Evolutionary conservation across 2,329 filamentous ascomycete genomes (phyloP).

Genomic region (Fusarium sp.): DNA sequence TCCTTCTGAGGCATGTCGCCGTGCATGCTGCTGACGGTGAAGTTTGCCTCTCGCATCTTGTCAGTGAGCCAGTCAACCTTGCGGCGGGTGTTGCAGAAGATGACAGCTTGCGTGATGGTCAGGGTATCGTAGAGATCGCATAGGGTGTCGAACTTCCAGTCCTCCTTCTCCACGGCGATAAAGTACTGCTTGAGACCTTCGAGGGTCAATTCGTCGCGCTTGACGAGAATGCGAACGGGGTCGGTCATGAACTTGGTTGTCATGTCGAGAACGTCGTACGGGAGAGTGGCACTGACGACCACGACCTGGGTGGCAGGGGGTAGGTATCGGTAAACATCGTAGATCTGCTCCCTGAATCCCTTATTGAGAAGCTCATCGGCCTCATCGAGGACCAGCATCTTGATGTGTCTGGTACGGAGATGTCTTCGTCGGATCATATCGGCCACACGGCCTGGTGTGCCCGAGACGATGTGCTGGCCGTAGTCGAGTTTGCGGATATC

Average conservation of each 20-base stretch:
- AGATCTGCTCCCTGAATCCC: conserved; percentile 98
- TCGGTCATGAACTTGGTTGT: conserved; percentile 99
- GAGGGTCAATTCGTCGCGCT: conserved; percentile 97
- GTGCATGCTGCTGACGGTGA: conserved; percentile 98
- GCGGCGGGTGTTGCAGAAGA: conserved; percentile 98
- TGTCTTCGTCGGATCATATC: conserved; percentile 71
- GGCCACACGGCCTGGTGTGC: conserved; percentile 92
- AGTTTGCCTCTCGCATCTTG: conserved; percentile 99
- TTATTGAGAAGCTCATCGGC: conserved; percentile 81
- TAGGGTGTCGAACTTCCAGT: conserved; percentile 99
- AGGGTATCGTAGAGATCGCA: conserved; percentile 99
- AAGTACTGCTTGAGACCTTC: conserved; percentile 99
- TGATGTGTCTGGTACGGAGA: conserved; percentile 69
- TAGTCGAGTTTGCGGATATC: conserved; percentile 98
- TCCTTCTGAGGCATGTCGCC: conserved; percentile 99
- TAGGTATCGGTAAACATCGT: conserved; percentile 97
- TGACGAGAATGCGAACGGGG: conserved; percentile 94
- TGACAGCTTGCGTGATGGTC: conserved; percentile 98
- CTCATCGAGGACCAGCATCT: conserved; percentile 72
- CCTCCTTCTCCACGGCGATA: conserved; percentile 98
- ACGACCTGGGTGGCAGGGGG: conserved; percentile 98
- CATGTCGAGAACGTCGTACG: conserved; percentile 98
- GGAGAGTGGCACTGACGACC: conserved; percentile 94
- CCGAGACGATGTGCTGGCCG: conserved; percentile 96
- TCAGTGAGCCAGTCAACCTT: conserved; percentile 99